Conservation (phyloP, 345 rosid species). For the Acer saccharum region DNA sequence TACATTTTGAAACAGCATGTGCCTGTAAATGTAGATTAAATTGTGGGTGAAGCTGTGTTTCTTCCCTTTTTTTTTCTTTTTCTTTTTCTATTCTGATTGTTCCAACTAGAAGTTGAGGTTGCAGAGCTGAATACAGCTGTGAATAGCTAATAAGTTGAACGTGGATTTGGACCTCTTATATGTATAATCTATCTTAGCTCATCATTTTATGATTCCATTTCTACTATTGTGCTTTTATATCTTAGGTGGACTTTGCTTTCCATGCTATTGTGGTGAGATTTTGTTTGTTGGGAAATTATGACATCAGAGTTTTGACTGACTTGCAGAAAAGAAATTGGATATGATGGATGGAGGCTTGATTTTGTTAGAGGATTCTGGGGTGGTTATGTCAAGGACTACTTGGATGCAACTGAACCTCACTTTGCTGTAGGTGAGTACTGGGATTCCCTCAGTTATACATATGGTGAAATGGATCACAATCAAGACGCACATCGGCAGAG, state of each 20-base stretch:
- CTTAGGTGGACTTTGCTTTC: neutral
- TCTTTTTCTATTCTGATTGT: slow-evolving; percentile 6
- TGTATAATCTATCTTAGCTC: neutral
- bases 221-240: neutral
- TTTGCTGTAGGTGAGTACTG: slow-evolving; percentile 96
- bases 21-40: neutral
- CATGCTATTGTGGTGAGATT: neutral
- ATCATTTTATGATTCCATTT: neutral
- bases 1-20: neutral
- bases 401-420: slow-evolving; percentile 81
- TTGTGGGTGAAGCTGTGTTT: neutral
- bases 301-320: slow-evolving; percentile 20
- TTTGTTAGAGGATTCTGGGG: slow-evolving; percentile 99
- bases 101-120: neutral
- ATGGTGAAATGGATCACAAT: slow-evolving; percentile 87
- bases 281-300: neutral
- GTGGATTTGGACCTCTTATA: neutral
- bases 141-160: neutral
- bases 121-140: neutral
- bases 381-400: slow-evolving; percentile 96
- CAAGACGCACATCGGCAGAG: slow-evolving; percentile 98
- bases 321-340: slow-evolving; percentile 89
- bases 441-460: slow-evolving; percentile 91
- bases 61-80: neutral
- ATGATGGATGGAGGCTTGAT: slow-evolving; percentile 99